phyloP scores from a whole-genome alignment of 345 rosid genomes.

The Citrus australasica region DNA sequence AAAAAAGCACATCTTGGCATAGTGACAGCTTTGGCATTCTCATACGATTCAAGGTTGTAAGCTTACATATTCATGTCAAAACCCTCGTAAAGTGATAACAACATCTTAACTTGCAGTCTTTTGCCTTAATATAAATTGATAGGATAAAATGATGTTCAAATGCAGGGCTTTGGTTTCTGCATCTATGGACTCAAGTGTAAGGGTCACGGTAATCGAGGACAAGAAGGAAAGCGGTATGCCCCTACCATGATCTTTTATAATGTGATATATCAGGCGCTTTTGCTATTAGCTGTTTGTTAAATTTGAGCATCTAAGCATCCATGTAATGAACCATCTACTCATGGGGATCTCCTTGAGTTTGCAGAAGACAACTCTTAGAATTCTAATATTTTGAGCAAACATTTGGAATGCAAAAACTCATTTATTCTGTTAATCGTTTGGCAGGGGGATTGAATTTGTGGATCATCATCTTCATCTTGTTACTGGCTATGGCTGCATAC shows the following conservation, averaged over 20 bases:
- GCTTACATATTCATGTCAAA: neutral
- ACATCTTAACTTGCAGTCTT: neutral
- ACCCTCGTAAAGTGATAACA: neutral
- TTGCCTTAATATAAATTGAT: neutral
- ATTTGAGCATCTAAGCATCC: neutral
- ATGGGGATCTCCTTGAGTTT: neutral
- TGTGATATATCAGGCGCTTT: neutral
- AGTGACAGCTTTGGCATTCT: constrained; percentile 77
- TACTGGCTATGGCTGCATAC: constrained; percentile 37
- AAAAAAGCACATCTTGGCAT: constrained; percentile 83
- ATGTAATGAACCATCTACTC: neutral
- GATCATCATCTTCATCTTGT: constrained; percentile 33
- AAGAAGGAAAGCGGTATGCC: constrained; percentile 38
- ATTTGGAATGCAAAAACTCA: neutral
- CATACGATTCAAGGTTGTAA: constrained; percentile 79
- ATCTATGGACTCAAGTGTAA: constrained; percentile 90
- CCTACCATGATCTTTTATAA: neutral
- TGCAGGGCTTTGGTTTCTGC: constrained; percentile 77
- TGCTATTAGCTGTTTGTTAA: neutral
- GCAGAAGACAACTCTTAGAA: neutral
- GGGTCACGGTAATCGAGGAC: constrained; percentile 58
- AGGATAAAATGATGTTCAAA: constrained; percentile 9
- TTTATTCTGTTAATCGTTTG: neutral
- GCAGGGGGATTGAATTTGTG: constrained; percentile 40
- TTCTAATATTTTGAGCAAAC: neutral